These are phyloP conservation scores for Crotalaria pallida DNA, from an alignment of 306 rosid genomes.

Conservation along the genomic window DNA sequence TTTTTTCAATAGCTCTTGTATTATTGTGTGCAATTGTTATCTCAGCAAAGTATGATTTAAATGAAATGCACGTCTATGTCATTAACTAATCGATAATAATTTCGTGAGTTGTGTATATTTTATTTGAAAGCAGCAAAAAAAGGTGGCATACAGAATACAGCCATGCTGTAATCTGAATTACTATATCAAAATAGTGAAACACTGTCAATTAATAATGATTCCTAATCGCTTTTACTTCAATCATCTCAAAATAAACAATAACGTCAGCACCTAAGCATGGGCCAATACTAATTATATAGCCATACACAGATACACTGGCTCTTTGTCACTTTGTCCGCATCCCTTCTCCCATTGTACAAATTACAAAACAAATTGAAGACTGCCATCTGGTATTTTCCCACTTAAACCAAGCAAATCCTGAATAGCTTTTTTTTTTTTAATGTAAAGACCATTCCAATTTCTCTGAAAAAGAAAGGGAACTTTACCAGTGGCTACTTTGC, in stretches of 20 bases:
- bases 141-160: background rate
- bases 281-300: background rate
- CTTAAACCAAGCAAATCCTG: background rate
- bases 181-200: background rate
- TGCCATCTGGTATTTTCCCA: background rate
- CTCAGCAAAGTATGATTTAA: background rate
- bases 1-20: background rate
- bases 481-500: conserved; percentile 10
- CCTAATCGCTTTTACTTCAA: background rate
- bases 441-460: background rate
- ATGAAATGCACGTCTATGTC: background rate
- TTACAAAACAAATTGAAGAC: background rate
- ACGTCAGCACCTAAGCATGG: background rate
- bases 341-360: background rate
- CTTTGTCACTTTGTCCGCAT: background rate
- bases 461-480: background rate
- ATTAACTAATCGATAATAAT: no score
- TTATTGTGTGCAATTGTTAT: no score
- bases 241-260: background rate
- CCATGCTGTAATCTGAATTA: background rate
- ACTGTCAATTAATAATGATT: background rate
- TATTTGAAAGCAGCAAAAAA: background rate
- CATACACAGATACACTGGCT: background rate
- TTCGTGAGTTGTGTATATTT: background rate
- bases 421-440: background rate